Conservation (phyloP, 2,329 filamentous ascomycete species). For the Fusarium heterosporum region DNA sequence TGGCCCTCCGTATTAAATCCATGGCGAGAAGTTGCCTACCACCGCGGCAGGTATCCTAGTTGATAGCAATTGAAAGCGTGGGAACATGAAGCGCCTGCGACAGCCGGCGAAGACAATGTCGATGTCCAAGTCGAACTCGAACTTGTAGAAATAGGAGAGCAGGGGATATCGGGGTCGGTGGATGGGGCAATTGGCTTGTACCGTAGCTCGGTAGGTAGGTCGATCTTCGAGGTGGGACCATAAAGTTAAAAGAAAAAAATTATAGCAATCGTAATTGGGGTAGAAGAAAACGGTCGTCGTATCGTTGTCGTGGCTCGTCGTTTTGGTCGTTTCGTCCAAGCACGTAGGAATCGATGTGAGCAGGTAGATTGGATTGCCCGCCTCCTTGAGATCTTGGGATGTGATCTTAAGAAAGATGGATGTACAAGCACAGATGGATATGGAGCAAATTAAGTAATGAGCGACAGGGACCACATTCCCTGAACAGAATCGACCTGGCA, state of each 20-base stretch:
- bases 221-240: slow-evolving; percentile 27
- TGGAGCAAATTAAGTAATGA: slow-evolving; percentile 45
- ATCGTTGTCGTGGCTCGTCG: slow-evolving; percentile 39
- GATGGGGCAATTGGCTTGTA: slow-evolving; percentile 20
- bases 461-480: slow-evolving; percentile 47
- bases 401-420: slow-evolving; percentile 27
- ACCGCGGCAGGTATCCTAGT: slow-evolving; percentile 56
- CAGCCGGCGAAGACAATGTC: slow-evolving; percentile 21
- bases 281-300: slow-evolving; percentile 28
- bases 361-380: slow-evolving; percentile 3
- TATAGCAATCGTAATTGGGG: slow-evolving; percentile 23
- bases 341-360: slow-evolving; percentile 14
- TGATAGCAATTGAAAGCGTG: slow-evolving; percentile 48
- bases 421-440: slow-evolving; percentile 16
- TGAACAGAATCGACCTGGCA: slow-evolving; percentile 33
- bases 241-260: slow-evolving; percentile 11
- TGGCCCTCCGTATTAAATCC: slow-evolving; percentile 69
- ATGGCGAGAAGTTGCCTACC: slow-evolving; percentile 54
- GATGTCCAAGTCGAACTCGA: not conserved
- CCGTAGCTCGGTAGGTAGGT: slow-evolving; percentile 16
- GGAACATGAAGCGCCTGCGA: slow-evolving; percentile 46
- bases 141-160: slow-evolving; percentile 27
- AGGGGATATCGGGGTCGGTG: slow-evolving; percentile 20
- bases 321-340: slow-evolving; percentile 23
- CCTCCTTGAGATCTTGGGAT: slow-evolving; percentile 16